Evolutionary conservation across 2,329 filamentous ascomycete genomes (phyloP).

Genomic region (Aspergillus japonicus): DNA sequence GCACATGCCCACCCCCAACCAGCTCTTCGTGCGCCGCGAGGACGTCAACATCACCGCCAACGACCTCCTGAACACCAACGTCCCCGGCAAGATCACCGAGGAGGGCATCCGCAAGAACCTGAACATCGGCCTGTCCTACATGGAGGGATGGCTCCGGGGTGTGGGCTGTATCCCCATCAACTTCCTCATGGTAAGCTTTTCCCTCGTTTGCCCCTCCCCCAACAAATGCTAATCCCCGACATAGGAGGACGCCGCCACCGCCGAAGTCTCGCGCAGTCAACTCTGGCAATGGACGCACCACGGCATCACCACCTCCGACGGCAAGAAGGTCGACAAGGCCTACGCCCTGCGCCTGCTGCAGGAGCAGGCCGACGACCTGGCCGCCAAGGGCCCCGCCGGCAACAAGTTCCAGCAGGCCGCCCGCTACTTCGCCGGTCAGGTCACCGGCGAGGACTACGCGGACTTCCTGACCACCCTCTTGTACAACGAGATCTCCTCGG

Average conservation of each 20-base stretch:
- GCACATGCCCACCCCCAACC: slow-evolving; percentile 98
- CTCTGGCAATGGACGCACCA: slow-evolving; percentile 93
- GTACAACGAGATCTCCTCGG: slow-evolving; percentile 61
- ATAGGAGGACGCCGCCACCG: slow-evolving; percentile 87
- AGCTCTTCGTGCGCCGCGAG: slow-evolving; percentile 85
- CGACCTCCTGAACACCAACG: slow-evolving; percentile 97
- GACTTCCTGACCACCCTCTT: slow-evolving; percentile 88
- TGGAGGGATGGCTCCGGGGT: slow-evolving; percentile 96
- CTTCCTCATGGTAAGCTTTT: slow-evolving; percentile 74
- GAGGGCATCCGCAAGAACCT: slow-evolving; percentile 96
- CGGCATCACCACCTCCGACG: slow-evolving; percentile 73
- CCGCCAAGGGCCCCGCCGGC: slow-evolving; percentile 72
- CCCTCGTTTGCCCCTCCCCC: too few species aligned
- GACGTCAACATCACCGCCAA: slow-evolving; percentile 83
- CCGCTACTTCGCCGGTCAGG: slow-evolving; percentile 88
- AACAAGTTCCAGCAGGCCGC: slow-evolving; percentile 91
- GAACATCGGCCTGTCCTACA: slow-evolving; percentile 93
- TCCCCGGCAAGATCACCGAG: slow-evolving; percentile 87
- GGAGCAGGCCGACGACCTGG: slow-evolving; percentile 77
- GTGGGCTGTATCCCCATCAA: slow-evolving; percentile 97
- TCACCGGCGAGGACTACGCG: slow-evolving; percentile 95
- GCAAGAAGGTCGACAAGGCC: slow-evolving; percentile 88
- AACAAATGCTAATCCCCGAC: too few species aligned
- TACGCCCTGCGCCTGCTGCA: slow-evolving; percentile 84
- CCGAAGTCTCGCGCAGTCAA: slow-evolving; percentile 90